phyloP scores from a whole-genome alignment of 164 flowering plant species.

The Protea cynaroides region DNA sequence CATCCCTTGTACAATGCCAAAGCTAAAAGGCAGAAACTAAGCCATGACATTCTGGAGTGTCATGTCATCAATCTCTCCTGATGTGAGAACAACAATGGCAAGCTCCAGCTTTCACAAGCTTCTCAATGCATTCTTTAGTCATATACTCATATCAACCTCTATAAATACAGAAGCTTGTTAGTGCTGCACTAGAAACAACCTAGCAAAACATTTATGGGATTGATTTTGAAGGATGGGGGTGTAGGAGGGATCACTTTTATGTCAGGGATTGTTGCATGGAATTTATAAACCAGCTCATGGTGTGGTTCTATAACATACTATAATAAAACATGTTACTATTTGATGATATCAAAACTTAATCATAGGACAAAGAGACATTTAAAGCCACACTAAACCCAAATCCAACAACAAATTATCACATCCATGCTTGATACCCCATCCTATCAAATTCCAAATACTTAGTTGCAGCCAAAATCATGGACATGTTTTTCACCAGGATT shows the following conservation, averaged over 20 bases:
- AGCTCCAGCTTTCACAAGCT: conserved; percentile 91
- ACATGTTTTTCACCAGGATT: too few species aligned
- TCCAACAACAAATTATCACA: too few species aligned
- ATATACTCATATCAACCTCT: conserved; percentile 95
- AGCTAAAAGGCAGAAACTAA: background rate
- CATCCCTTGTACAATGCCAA: background rate
- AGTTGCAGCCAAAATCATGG: too few species aligned
- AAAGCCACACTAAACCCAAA: too few species aligned
- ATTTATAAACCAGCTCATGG: too few species aligned
- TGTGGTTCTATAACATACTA: background rate
- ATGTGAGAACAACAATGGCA: conserved; percentile 89
- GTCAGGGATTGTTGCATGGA: too few species aligned
- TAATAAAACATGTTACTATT: background rate
- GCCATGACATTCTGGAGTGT: conserved; percentile 64
- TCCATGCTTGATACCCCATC: too few species aligned
- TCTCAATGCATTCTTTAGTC: conserved; percentile 94
- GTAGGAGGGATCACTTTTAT: too few species aligned
- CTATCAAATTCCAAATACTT: too few species aligned
- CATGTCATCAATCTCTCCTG: conserved; percentile 99
- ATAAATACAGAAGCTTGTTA: conserved; percentile 14
- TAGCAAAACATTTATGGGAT: too few species aligned
- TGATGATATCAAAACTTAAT: background rate
- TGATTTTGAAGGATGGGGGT: too few species aligned
- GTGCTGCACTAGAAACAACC: background rate
- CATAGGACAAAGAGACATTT: background rate